Conservation (phyloP, 805 yeast genomes). For the Ogataea chonburiensis region DNA sequence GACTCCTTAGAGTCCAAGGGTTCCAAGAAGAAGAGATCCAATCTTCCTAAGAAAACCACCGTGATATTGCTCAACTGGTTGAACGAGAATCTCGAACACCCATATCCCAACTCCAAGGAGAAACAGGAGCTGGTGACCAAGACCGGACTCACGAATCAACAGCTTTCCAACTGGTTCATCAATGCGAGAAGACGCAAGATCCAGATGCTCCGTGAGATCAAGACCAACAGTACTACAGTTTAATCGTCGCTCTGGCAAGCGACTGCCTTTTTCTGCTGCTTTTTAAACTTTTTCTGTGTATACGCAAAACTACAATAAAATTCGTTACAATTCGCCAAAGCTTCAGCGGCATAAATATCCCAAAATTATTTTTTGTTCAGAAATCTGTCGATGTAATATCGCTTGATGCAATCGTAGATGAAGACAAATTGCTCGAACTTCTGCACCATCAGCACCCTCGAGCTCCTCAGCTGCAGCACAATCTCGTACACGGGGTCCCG, state of each 20-base stretch:
- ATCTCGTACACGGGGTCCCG: slow-evolving; percentile 44
- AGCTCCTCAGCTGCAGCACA: slow-evolving; percentile 45
- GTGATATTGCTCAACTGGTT: slow-evolving; percentile 52
- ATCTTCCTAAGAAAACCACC: slow-evolving; percentile 61
- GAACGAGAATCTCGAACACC: slow-evolving; percentile 54
- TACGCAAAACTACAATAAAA: slow-evolving; percentile 1
- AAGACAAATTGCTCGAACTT: slow-evolving; percentile 49
- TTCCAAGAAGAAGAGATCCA: slow-evolving; percentile 42
- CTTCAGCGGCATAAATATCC: too few relatives aligned
- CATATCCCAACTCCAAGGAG: slow-evolving; percentile 58
- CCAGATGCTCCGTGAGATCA: slow-evolving; percentile 44
- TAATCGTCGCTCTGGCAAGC: slow-evolving; percentile 4
- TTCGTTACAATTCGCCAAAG: slow-evolving; percentile 1
- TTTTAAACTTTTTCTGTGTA: slow-evolving; percentile 1
- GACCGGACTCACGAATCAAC: slow-evolving; percentile 59
- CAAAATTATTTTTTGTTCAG: slow-evolving; percentile 7
- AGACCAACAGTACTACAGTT: slow-evolving; percentile 26
- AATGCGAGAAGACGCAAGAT: slow-evolving; percentile 62
- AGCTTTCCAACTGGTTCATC: slow-evolving; percentile 60
- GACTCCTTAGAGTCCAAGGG: slow-evolving; percentile 6
- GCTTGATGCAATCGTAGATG: slow-evolving; percentile 41
- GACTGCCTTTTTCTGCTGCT: slow-evolving; percentile 1
- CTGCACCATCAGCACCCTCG: slow-evolving; percentile 56
- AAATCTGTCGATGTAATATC: slow-evolving; percentile 19
- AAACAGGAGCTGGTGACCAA: slow-evolving; percentile 51